Percentiles rank a stretch among this genome's conserved stretches.
Evolutionary conservation across 2,329 filamentous ascomycete genomes (phyloP).

Genomic region (Dryadomyces quercus-mongolicae): DNA sequence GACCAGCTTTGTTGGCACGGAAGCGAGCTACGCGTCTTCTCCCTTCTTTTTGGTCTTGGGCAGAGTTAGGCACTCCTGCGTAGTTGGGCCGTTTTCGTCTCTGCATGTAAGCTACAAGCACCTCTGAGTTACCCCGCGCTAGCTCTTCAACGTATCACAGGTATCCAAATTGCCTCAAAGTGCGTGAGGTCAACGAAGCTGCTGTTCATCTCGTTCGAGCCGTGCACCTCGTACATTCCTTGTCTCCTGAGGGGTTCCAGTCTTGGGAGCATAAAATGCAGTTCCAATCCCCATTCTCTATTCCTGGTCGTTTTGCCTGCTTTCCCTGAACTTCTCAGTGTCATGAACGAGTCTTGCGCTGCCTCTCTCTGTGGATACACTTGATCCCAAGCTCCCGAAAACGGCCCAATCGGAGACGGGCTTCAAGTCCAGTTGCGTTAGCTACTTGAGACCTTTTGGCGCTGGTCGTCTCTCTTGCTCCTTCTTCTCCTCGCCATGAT

Average conservation of each 20-base stretch:
- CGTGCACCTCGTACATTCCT: neutral
- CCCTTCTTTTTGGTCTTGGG: too few relatives aligned
- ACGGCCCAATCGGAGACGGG: neutral
- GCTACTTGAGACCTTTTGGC: neutral
- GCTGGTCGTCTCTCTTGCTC: neutral
- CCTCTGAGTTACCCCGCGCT: neutral
- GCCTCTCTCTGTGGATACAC: neutral
- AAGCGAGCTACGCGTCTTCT: too few relatives aligned
- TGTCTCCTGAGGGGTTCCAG: neutral
- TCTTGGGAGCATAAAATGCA: neutral
- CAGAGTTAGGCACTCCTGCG: neutral
- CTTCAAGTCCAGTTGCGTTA: neutral
- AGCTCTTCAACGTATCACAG: neutral
- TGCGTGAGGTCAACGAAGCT: neutral
- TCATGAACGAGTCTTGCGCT: neutral
- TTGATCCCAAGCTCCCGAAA: neutral
- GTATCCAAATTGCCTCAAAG: neutral
- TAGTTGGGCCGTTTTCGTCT: neutral
- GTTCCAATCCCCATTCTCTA: neutral
- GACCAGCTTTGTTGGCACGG: too few relatives aligned
- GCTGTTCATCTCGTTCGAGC: neutral
- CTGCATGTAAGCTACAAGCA: neutral
- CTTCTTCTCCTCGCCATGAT: constrained; percentile 28
- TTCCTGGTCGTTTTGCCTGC: neutral
- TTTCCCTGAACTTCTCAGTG: neutral